Conservation (phyloP, 164 flowering plant genomes). For the Nymphaea colorata region DNA sequence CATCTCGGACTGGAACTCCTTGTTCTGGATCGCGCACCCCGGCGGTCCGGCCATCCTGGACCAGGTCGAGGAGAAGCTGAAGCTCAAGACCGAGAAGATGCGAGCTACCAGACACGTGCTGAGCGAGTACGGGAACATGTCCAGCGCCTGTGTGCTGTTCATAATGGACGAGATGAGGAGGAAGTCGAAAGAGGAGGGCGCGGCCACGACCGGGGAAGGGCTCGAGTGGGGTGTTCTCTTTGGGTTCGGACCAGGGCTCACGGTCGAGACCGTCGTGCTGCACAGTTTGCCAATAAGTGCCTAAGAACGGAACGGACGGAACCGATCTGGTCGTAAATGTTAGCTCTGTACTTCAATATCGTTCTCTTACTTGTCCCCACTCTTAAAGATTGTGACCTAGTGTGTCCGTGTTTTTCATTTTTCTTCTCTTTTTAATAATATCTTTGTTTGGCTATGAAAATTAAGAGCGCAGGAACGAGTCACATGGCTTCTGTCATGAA, state of each 20-base stretch:
- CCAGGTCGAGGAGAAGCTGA: constrained; percentile 25
- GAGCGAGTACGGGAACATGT: constrained; percentile 20
- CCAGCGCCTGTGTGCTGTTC: constrained; percentile 17
- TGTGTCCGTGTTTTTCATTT: not conserved
- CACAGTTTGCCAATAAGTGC: constrained; percentile 5
- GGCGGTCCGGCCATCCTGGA: constrained; percentile 40
- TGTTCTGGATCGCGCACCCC: constrained; percentile 40
- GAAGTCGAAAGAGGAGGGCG: constrained; percentile 11
- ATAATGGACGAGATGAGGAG: constrained; percentile 18
- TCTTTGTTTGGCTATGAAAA: too few species aligned
- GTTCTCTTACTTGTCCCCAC: too few species aligned
- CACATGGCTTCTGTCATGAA: not conserved
- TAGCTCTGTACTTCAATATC: too few species aligned
- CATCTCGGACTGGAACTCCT: constrained; percentile 34
- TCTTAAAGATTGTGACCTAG: not conserved
- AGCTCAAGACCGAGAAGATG: constrained; percentile 29
- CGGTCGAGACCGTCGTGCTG: constrained; percentile 18
- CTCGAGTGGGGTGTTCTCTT: constrained; percentile 20
- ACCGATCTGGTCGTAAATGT: too few species aligned
- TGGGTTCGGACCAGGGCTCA: constrained; percentile 19
- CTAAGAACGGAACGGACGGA: not conserved
- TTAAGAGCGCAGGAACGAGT: not conserved
- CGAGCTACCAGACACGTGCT: constrained; percentile 31
- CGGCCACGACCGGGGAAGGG: constrained; percentile 14
- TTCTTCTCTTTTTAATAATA: not conserved